Percentiles rank a stretch among this genome's conserved stretches.
phyloP scores from a whole-genome alignment of 164 flowering plant species.

The Stephania cephalantha region DNA sequence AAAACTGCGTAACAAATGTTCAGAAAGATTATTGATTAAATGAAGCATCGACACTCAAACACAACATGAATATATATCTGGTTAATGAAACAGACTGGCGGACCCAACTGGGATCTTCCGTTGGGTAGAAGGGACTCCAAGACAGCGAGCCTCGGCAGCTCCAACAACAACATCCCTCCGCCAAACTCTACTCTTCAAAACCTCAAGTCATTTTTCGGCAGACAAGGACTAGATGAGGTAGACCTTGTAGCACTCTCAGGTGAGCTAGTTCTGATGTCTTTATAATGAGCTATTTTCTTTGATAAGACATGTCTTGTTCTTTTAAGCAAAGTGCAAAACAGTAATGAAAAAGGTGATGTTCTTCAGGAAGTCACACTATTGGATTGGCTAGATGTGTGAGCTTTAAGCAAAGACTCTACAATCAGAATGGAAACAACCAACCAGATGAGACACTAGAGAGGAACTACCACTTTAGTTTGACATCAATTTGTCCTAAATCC shows the following conservation, averaged over 20 bases:
- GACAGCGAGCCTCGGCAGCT: slow-evolving; percentile 59
- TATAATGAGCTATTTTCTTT: not conserved
- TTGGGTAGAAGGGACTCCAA: slow-evolving; percentile 85
- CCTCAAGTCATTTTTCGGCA: slow-evolving; percentile 54
- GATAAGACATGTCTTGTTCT: not conserved
- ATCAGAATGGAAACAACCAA: slow-evolving; percentile 68
- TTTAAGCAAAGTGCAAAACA: not conserved
- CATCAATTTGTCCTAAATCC: slow-evolving; percentile 55
- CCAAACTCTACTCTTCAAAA: slow-evolving; percentile 73
- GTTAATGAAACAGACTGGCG: slow-evolving; percentile 58
- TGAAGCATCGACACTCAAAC: not conserved
- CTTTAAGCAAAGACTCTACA: slow-evolving; percentile 84
- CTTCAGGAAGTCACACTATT: slow-evolving; percentile 76
- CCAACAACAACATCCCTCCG: slow-evolving; percentile 72
- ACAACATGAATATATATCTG: not conserved
- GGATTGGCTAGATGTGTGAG: slow-evolving; percentile 79
- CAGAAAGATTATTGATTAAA: not conserved
- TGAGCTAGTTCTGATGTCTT: slow-evolving; percentile 4
- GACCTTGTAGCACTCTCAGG: slow-evolving; percentile 96
- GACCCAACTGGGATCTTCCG: slow-evolving; percentile 83
- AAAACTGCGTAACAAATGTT: not conserved
- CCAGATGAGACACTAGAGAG: slow-evolving; percentile 73
- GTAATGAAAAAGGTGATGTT: not conserved
- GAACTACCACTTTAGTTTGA: slow-evolving; percentile 43
- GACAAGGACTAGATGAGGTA: slow-evolving; percentile 67